Conservation (phyloP, 257 asterid species). For the Primulina huaijiensis region DNA sequence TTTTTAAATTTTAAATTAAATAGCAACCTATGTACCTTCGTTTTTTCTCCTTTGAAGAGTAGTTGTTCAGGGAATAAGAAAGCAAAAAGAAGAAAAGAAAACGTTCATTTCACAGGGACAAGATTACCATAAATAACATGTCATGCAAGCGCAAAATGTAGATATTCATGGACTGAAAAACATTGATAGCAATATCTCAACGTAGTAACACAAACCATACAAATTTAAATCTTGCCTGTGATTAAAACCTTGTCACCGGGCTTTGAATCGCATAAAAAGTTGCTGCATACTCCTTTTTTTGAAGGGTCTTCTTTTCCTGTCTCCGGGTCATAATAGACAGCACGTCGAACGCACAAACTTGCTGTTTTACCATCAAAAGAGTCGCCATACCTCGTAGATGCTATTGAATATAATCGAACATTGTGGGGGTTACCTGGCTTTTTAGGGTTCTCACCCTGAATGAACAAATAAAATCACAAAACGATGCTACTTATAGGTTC, state of each 20-base stretch:
- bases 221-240: constrained; percentile 47
- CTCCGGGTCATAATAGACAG: constrained; percentile 86
- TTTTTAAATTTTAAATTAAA: too few relatives aligned
- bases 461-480: constrained; percentile 5
- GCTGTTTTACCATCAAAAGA: constrained; percentile 85
- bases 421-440: constrained; percentile 87
- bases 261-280: constrained; percentile 79
- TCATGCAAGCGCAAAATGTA: not conserved
- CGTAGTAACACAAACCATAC: not conserved
- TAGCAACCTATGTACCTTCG: not conserved
- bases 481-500: not conserved
- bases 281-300: constrained; percentile 86
- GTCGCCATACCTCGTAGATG: constrained; percentile 92
- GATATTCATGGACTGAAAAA: not conserved
- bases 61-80: not conserved
- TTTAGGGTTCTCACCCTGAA: constrained; percentile 91
- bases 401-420: constrained; percentile 87
- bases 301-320: constrained; percentile 89
- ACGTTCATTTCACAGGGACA: not conserved
- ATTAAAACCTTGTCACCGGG: constrained; percentile 87
- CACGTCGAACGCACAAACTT: constrained; percentile 87
- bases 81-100: not conserved
- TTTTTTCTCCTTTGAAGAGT: not conserved
- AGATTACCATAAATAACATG: too few relatives aligned
- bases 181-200: not conserved